Conservation (phyloP, 345 rosid genomes). For the Melastoma malabathricum region DNA sequence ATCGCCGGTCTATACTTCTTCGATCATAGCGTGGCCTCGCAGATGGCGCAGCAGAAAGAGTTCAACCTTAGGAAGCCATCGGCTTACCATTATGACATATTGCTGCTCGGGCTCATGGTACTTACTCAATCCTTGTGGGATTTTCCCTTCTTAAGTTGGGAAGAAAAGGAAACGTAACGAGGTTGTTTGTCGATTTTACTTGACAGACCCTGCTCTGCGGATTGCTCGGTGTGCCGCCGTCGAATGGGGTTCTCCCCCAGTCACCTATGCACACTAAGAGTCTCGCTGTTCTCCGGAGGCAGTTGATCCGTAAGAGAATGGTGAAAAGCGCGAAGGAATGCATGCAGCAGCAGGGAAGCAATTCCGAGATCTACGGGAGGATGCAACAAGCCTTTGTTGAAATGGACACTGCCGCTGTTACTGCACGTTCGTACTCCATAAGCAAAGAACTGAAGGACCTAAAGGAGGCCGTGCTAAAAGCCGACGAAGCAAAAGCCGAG, state of each 20-base stretch:
- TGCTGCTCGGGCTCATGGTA: slow-evolving; percentile 63
- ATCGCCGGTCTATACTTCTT: slow-evolving; percentile 81
- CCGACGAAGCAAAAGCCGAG: slow-evolving; percentile 24
- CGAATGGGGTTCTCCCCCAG: slow-evolving; percentile 82
- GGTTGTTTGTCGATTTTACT: not conserved
- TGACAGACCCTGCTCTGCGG: slow-evolving; percentile 73
- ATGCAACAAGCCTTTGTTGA: slow-evolving; percentile 65
- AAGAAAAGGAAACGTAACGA: too few relatives aligned
- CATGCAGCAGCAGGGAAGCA: slow-evolving; percentile 46
- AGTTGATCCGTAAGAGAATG: slow-evolving; percentile 64
- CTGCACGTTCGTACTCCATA: slow-evolving; percentile 29
- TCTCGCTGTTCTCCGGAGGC: slow-evolving; percentile 59
- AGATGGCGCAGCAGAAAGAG: slow-evolving; percentile 79
- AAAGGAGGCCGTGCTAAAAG: slow-evolving; percentile 66
- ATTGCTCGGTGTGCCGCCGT: slow-evolving; percentile 77
- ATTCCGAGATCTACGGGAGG: slow-evolving; percentile 60
- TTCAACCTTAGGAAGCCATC: slow-evolving; percentile 70
- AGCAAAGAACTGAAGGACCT: slow-evolving; percentile 49
- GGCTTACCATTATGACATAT: slow-evolving; percentile 72
- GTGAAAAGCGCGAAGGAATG: slow-evolving; percentile 63
- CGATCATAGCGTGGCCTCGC: slow-evolving; percentile 84
- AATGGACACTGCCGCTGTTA: slow-evolving; percentile 44
- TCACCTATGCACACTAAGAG: slow-evolving; percentile 91
- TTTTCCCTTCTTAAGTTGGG: too few relatives aligned
- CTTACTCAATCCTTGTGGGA: not conserved